phyloP scores from a whole-genome alignment of 2,329 filamentous ascomycete species.

The Fusarium neocosmosporiellum region DNA sequence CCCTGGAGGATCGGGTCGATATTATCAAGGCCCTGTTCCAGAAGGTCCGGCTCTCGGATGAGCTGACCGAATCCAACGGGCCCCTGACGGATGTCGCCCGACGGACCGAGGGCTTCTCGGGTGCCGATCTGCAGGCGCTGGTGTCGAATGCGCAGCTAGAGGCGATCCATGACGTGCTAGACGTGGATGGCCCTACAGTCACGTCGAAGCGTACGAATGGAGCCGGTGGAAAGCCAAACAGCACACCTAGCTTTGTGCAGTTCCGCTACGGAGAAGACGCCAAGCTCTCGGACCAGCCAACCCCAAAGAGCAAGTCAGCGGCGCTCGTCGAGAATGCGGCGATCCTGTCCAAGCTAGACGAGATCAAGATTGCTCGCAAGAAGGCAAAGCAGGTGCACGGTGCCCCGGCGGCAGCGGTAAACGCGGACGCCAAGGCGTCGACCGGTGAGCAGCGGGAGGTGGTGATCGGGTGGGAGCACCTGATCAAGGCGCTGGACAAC shows the following conservation, averaged over 20 bases:
- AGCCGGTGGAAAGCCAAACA: constrained; percentile 43
- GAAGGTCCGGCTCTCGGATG: constrained; percentile 79
- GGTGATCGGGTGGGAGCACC: constrained; percentile 84
- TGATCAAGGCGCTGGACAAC: constrained; percentile 78
- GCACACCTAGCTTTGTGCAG: constrained; percentile 74
- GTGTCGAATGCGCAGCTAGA: constrained; percentile 97
- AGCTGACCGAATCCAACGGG: constrained; percentile 67
- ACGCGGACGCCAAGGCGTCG: constrained; percentile 43
- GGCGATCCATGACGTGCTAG: constrained; percentile 93
- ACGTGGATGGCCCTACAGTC: constrained; percentile 60
- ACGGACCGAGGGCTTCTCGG: constrained; percentile 89
- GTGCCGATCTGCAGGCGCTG: constrained; percentile 93
- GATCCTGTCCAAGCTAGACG: constrained; percentile 83
- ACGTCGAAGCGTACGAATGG: constrained; percentile 50
- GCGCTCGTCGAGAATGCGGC: constrained; percentile 79
- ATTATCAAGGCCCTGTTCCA: constrained; percentile 87
- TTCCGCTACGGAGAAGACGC: constrained; percentile 81
- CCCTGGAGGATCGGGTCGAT: constrained; percentile 82
- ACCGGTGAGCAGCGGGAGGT: constrained; percentile 71
- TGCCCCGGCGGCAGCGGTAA: constrained; percentile 32
- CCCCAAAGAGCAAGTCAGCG: constrained; percentile 62
- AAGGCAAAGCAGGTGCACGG: constrained; percentile 50
- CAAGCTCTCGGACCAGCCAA: constrained; percentile 52
- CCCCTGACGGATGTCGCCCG: constrained; percentile 79
- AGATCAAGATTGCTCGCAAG: constrained; percentile 78